phyloP scores from a whole-genome alignment of 805 yeast genomes.

The Naumovozyma dairenensis region DNA sequence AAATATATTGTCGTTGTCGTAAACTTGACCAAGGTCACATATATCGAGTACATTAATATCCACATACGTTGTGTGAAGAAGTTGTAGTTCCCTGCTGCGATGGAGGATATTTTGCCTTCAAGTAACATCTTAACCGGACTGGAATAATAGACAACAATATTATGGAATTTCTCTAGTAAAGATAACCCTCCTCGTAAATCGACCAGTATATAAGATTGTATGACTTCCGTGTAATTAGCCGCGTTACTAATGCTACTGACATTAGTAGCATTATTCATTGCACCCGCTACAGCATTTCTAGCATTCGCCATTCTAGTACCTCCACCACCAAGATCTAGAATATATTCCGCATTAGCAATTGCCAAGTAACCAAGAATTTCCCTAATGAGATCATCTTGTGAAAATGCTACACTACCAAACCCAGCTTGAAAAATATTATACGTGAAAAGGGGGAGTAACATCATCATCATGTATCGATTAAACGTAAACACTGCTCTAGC shows the following conservation, averaged over 20 bases:
- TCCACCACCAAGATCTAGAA: too few relatives aligned
- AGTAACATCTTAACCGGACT: too few relatives aligned
- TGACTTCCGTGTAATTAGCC: too few relatives aligned
- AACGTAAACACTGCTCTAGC: constrained; percentile 20
- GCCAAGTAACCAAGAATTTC: constrained; percentile 22
- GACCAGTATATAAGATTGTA: too few relatives aligned
- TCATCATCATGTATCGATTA: constrained; percentile 21
- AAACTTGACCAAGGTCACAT: constrained; percentile 14
- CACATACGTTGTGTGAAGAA: too few relatives aligned
- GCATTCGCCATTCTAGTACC: too few relatives aligned
- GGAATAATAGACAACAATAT: constrained; percentile 22
- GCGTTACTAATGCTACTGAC: constrained; percentile 25
- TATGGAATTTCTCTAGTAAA: constrained; percentile 27
- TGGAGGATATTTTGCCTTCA: too few relatives aligned
- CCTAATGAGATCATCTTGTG: constrained; percentile 20
- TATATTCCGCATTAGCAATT: too few relatives aligned
- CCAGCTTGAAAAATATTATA: constrained; percentile 24
- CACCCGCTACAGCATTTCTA: too few relatives aligned
- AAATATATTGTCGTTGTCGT: constrained; percentile 16
- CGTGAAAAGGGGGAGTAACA: constrained; percentile 26
- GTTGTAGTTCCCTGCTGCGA: too few relatives aligned
- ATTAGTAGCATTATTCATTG: constrained; percentile 13
- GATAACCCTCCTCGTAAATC: too few relatives aligned
- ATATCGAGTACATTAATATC: constrained; percentile 4
- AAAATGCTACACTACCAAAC: constrained; percentile 23